phyloP scores from a whole-genome alignment of 2,329 filamentous ascomycete genomes.

The Reticulascus tulasneorum region DNA sequence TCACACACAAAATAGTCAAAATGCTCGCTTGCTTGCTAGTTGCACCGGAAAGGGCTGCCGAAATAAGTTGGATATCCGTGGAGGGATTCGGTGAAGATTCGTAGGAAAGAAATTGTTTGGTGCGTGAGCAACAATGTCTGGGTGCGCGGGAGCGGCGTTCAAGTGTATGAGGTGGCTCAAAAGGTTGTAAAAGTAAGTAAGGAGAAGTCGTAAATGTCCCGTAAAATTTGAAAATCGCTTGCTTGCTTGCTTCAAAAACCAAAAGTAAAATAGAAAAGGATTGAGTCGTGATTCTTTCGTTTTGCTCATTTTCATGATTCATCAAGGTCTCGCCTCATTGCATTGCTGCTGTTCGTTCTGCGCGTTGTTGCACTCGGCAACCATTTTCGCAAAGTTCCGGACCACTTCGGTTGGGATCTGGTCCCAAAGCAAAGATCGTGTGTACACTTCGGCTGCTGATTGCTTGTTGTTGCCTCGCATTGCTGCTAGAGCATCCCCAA shows the following conservation, averaged over 20 bases:
- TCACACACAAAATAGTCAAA: slow-evolving; percentile 10
- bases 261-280: slow-evolving; percentile 3
- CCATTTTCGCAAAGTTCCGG: slow-evolving; percentile 86
- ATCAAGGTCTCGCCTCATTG: slow-evolving; percentile 34
- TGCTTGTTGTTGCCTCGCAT: slow-evolving; percentile 72
- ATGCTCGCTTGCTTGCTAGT: slow-evolving; percentile 24
- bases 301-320: slow-evolving; percentile 30
- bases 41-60: slow-evolving; percentile 28
- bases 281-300: slow-evolving; percentile 12
- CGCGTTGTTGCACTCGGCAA: slow-evolving; percentile 65
- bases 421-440: slow-evolving; percentile 88
- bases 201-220: slow-evolving; percentile 11
- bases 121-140: slow-evolving; percentile 49
- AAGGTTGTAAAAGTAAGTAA: slow-evolving; percentile 10
- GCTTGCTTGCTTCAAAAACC: slow-evolving; percentile 4
- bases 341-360: slow-evolving; percentile 37
- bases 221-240: slow-evolving; percentile 14
- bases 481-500: slow-evolving; percentile 74
- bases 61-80: slow-evolving; percentile 18
- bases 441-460: slow-evolving; percentile 83
- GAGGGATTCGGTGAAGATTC: slow-evolving; percentile 17
- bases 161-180: slow-evolving; percentile 20
- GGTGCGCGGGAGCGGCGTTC: slow-evolving; percentile 28
- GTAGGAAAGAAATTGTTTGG: slow-evolving; percentile 26
- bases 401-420: slow-evolving; percentile 91